Evolutionary conservation across 768 basidiomycete genomes (phyloP), one percentile per base, ranked within the genome.

Genomic region (Calvatia gigantea): DNA sequence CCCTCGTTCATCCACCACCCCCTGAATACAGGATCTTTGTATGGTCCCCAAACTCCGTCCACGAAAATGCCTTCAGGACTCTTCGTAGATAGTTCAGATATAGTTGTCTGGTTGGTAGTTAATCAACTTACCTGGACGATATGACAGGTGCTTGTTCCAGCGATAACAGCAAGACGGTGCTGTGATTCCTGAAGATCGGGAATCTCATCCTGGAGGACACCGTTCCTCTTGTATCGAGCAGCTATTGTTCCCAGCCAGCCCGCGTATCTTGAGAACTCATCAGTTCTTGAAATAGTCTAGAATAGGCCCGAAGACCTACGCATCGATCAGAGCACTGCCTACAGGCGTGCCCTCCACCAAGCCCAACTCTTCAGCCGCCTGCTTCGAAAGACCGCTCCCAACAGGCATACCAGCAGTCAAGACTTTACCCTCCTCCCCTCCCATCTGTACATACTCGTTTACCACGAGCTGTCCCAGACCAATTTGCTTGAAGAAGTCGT

Each of bases 1-100:
- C 96, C 97, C 71, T 99, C 97, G 65, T 95, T 99, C 94, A 98
- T 97, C 97, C 96, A 99, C 88, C 92, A 95, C 15, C 87, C 93
- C 39, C 86, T 86, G 72, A 98, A 94, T 29, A 95, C 80, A 5
- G 93, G 86, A 65, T 98, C 87, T 83, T 81, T 88, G 68, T 93
- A 94, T 1, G 91, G 91, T 0, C 92, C 92, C 94, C 94, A 97
- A 19, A 97, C 88, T 1, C 97, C 94, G 29, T 86, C 79, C 2
- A 98, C 96, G 61, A 95, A 93, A 6, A 94, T 81, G 0, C 87
- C 88, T 52, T 91, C 71, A 2, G 82, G 83, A 69, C 89, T 94
- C 86, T 94, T 50, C 19, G 8, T 4, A 1, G 6, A 15, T 2
- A 14, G 32, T 28, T 39, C 3, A 12, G 31, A 27, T 27, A 47